Evolutionary conservation across 805 yeast species (phyloP), one percentile per base, ranked within the genome.

Genomic region (Zygoascus bituminiphila): DNA sequence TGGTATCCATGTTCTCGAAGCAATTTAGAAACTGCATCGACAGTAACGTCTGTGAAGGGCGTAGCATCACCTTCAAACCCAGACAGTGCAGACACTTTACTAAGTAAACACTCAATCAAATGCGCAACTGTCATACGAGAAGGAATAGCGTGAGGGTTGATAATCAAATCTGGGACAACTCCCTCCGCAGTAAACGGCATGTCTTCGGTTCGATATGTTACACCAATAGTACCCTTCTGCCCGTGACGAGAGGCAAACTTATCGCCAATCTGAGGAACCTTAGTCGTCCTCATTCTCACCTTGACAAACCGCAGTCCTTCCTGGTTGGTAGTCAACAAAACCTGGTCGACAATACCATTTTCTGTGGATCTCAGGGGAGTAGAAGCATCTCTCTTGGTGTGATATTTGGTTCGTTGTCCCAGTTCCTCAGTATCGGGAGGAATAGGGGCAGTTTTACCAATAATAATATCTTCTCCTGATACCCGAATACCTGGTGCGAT

Each of bases 101-200:
- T 84, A 60, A 93, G 74, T 67, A 93, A 74, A 84, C 98, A 93
- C 75, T 93, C 99, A 69, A 93, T 91, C 75, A 93, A 83, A 75
- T 93, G 98, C 44, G 98, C 99, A 52, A 93, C 98, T 37, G 99
- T 93, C 99, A 93, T 93, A 78, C 99, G 97, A 50, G 99, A 93
- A 58, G 99, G 99, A 78, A 93, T 93, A 64, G 98, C 98, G 70
- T 93, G 99, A 2, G 99, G 99, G 68, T 93, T 93, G 66, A 93
- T 93, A 62, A 93, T 88, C 64, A 93, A 75, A 71, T 93, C 99
- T 6, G 99, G 99, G 35, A 91, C 97, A 64, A 91, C 69, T 67
- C 99, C 99, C 67, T 91, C 94, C 2, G 87, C 76, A 7, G 95
- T 82, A 67, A 93, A 93, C 24, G 98, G 99, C 98, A 93, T 91